These are phyloP conservation scores for Lycium barbarum DNA, from an alignment of 257 asterid genomes.

Conservation along the genomic window DNA sequence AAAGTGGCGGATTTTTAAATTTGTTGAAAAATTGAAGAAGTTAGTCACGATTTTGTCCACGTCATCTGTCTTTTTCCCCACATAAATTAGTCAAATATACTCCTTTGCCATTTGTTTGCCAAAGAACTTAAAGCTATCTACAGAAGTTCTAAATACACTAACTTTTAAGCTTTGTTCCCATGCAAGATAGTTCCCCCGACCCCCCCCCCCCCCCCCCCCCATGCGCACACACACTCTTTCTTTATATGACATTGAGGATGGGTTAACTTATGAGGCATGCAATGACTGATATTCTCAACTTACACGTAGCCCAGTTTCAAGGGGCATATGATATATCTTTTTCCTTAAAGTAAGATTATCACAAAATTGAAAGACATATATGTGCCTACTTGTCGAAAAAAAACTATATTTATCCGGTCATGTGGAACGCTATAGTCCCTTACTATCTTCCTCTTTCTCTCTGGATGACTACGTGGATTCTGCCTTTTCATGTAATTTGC, in stretches of 20 bases:
- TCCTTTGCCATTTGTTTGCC: background rate
- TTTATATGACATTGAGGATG: constrained; percentile 8
- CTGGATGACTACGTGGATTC: background rate
- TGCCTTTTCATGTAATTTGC: constrained; percentile 3
- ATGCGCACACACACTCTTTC: background rate
- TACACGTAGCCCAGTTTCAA: background rate
- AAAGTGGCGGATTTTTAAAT: background rate
- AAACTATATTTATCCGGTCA: background rate
- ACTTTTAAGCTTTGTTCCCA: background rate
- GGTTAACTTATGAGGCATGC: background rate
- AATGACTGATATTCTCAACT: background rate
- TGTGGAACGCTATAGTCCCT: constrained; percentile 5
- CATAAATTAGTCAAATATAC: background rate
- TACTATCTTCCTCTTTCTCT: background rate
- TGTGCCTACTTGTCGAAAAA: background rate
- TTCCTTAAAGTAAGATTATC: background rate
- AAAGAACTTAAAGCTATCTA: background rate
- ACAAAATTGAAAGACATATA: background rate
- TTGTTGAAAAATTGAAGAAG: constrained; percentile 1
- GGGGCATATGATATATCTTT: background rate
- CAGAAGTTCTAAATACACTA: background rate
- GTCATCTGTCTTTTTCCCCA: background rate
- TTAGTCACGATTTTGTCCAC: background rate
- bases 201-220: background rate
- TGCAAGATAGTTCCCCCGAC: background rate